A percentile compares a stretch with the other conserved stretches of the same genome.
These are phyloP conservation scores for Arachis monticola DNA, from an alignment of 331 rosid species.

Conservation along the genomic window DNA sequence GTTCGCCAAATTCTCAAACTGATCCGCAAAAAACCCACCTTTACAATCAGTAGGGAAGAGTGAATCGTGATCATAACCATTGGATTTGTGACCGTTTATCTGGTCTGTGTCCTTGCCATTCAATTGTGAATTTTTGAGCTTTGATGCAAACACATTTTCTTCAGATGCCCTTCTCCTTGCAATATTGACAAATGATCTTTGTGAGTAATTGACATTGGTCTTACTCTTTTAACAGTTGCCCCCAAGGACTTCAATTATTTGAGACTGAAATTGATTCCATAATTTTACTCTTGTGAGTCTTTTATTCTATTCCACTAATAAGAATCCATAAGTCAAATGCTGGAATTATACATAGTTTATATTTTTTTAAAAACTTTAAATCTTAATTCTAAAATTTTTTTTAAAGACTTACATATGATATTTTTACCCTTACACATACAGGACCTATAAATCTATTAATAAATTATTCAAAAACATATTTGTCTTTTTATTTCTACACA, in stretches of 20 bases:
- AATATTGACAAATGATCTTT: slow-evolving; percentile 84
- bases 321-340: too few relatives aligned
- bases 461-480: too few relatives aligned
- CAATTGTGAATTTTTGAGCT: slow-evolving; percentile 41
- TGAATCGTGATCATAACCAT: slow-evolving; percentile 43
- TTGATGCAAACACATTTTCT: slow-evolving; percentile 68
- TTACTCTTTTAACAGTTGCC: slow-evolving; percentile 88
- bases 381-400: too few relatives aligned
- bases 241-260: slow-evolving; percentile 79
- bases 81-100: slow-evolving; percentile 47
- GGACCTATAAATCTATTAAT: too few relatives aligned
- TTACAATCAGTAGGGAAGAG: slow-evolving; percentile 49
- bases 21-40: slow-evolving; percentile 93
- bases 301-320: too few relatives aligned
- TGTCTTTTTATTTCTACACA: too few relatives aligned
- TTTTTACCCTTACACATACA: too few relatives aligned
- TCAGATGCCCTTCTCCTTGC: slow-evolving; percentile 80
- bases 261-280: slow-evolving; percentile 61
- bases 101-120: slow-evolving; percentile 41
- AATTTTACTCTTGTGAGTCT: too few relatives aligned
- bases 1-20: slow-evolving; percentile 91
- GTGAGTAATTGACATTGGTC: slow-evolving; percentile 94
- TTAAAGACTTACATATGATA: too few relatives aligned
- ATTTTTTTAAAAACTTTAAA: too few relatives aligned
- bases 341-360: too few relatives aligned